Conservation (phyloP, 2,329 filamentous ascomycete genomes). For the Oidium heveae region DNA sequence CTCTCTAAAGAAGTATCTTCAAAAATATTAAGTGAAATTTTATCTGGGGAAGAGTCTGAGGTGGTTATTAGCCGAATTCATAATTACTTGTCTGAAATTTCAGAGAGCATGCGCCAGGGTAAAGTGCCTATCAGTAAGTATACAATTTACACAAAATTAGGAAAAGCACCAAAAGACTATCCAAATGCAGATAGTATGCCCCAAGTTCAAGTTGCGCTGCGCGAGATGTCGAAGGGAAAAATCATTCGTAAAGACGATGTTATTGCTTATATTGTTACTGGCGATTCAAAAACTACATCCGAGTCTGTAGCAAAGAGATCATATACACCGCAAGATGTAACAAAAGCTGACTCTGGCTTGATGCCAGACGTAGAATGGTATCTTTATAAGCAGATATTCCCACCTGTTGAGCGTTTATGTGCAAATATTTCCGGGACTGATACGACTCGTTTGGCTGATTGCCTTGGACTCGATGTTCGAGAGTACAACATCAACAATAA, state of each 20-base stretch:
- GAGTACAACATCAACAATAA: slow-evolving; percentile 55
- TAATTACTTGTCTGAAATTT: slow-evolving; percentile 70
- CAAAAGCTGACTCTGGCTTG: slow-evolving; percentile 50
- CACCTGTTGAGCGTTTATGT: slow-evolving; percentile 89
- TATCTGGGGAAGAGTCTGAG: slow-evolving; percentile 83
- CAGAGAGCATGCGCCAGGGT: slow-evolving; percentile 63
- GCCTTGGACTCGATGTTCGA: slow-evolving; percentile 69
- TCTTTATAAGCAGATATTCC: slow-evolving; percentile 92
- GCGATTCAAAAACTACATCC: slow-evolving; percentile 32
- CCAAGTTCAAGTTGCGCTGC: slow-evolving; percentile 81
- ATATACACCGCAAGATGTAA: slow-evolving; percentile 61
- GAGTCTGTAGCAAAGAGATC: slow-evolving; percentile 70
- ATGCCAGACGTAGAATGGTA: slow-evolving; percentile 94
- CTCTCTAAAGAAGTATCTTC: slow-evolving; percentile 87
- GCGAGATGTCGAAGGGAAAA: slow-evolving; percentile 69
- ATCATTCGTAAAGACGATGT: slow-evolving; percentile 81
- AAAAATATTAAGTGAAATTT: slow-evolving; percentile 72
- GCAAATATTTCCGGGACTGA: slow-evolving; percentile 89
- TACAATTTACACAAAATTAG: slow-evolving; percentile 93
- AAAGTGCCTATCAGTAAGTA: slow-evolving; percentile 61
- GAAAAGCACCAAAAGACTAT: slow-evolving; percentile 80
- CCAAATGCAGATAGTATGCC: slow-evolving; percentile 90
- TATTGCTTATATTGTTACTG: slow-evolving; percentile 83
- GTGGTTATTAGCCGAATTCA: slow-evolving; percentile 73
- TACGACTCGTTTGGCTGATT: slow-evolving; percentile 69